Conservation (phyloP, 1,284 basidiomycete genomes). For the Moniliella sp. region DNA sequence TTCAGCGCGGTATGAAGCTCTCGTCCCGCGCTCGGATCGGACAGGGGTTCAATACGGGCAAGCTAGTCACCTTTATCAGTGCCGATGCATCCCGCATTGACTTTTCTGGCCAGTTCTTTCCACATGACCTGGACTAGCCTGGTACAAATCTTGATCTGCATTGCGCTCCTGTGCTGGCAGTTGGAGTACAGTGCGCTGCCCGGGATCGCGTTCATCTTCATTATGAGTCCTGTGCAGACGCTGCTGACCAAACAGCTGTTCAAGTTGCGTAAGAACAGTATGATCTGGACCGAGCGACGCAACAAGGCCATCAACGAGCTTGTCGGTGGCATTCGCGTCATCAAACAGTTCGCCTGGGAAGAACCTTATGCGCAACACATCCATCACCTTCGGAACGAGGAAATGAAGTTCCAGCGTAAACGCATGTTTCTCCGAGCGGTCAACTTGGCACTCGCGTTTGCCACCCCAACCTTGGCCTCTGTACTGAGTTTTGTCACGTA, state of each 20-base stretch:
- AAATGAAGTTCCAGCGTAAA: slow-evolving; percentile 36
- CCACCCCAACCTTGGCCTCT: slow-evolving; percentile 10
- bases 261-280: slow-evolving; percentile 6
- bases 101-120: slow-evolving; percentile 8
- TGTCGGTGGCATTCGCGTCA: slow-evolving; percentile 7
- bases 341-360: slow-evolving; percentile 19
- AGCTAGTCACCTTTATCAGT: slow-evolving; percentile 52
- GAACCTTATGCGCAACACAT: slow-evolving; percentile 38
- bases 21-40: slow-evolving; percentile 5
- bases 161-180: slow-evolving; percentile 21
- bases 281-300: slow-evolving; percentile 7
- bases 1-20: slow-evolving; percentile 6
- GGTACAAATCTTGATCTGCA: slow-evolving; percentile 7
- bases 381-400: slow-evolving; percentile 39
- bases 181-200: slow-evolving; percentile 8
- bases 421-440: slow-evolving; percentile 8
- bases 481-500: slow-evolving; percentile 36
- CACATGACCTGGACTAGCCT: slow-evolving; percentile 11
- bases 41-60: slow-evolving; percentile 38
- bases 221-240: slow-evolving; percentile 33
- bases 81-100: slow-evolving; percentile 30
- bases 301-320: slow-evolving; percentile 9
- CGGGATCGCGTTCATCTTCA: slow-evolving; percentile 34
- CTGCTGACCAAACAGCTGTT: slow-evolving; percentile 9
- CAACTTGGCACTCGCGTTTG: slow-evolving; percentile 11